Evolutionary conservation across 371 early-diverging fungal genomes (phyloP), one percentile per base, ranked within the genome.

Genomic region (Thermomucor indicae-seudaticae): DNA sequence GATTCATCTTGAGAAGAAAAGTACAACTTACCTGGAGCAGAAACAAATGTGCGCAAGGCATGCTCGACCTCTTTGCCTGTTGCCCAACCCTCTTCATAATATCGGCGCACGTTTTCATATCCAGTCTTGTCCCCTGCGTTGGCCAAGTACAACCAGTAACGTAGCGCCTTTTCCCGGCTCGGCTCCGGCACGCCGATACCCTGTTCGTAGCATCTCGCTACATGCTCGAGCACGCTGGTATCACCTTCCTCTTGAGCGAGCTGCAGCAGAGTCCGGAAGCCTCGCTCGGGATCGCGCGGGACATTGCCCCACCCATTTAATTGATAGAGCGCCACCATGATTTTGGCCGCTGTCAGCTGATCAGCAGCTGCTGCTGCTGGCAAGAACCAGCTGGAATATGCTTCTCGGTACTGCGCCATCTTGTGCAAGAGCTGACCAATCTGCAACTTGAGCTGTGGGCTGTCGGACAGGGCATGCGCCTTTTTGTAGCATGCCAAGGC

Each of bases 321-420:
- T 32, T 64, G 57, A 29, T 64, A 64, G n/a, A 64, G 41, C 1
- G 59, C 60, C 1, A 64, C 51, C 59, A 64, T 52, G 43, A 53
- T 32, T 28, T 64, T 51, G 32, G 64, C 64, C 34, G 40, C 20
- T 3, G 46, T 27, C 14, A 43, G 42, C 29, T 55, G 48, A n/a
- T 40, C 39, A 12, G 49, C 42, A 17, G 39, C 48, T 4, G 24
- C 34, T 11, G 29, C 51, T 8, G 49, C 59, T 23, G 46, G 29
- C 6, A 28, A 32, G 25, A 63, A 53, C 52, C 55, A 49, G 5
- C 32, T 37, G n/a, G n/a, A n/a, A 34, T 47, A 51, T 6, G 64
- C 64, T 38, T 51, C 46, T 16, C 43, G 32, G 1, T 54, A 32
- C 2, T 49, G 47, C 10, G 55, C 51, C 48, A 54, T 41, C 14